phyloP scores from a whole-genome alignment of 768 basidiomycete species.

The Trametes cingulata region DNA sequence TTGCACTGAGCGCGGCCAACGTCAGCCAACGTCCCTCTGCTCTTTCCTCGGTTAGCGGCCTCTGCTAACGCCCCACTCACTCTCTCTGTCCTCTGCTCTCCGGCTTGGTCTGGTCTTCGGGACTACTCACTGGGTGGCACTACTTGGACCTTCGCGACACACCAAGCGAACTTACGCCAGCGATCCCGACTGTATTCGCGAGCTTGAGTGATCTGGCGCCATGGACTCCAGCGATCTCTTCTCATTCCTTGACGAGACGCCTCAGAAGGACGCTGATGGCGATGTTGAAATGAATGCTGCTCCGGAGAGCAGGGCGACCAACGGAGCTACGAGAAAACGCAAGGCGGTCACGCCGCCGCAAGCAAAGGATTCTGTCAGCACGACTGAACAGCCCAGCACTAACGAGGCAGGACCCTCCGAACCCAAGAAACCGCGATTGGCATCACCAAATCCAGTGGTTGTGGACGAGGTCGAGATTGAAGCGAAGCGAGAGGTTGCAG shows the following conservation, averaged over 20 bases:
- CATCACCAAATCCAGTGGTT: slow-evolving; percentile 70
- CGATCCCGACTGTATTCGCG: too few species aligned
- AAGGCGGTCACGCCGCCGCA: slow-evolving; percentile 34
- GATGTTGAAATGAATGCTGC: slow-evolving; percentile 35
- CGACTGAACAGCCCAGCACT: slow-evolving; percentile 23
- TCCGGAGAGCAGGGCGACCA: slow-evolving; percentile 27
- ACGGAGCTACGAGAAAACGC: slow-evolving; percentile 39
- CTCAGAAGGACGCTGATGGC: slow-evolving; percentile 39
- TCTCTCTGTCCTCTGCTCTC: too few species aligned
- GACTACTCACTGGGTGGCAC: too few species aligned
- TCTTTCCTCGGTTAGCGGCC: too few species aligned
- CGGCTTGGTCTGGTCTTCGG: too few species aligned
- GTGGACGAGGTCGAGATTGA: slow-evolving; percentile 96
- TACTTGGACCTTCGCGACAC: too few species aligned
- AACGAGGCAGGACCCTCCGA: slow-evolving; percentile 43
- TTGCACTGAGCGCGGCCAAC: too few species aligned
- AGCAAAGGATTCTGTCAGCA: not conserved
- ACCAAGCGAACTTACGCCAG: too few species aligned
- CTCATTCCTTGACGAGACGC: slow-evolving; percentile 60
- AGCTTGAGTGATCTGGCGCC: not conserved
- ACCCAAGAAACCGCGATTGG: slow-evolving; percentile 60
- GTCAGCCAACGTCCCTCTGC: too few species aligned
- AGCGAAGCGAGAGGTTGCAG: slow-evolving; percentile 88
- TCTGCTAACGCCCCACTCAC: too few species aligned
- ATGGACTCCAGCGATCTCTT: slow-evolving; percentile 51